phyloP scores from a whole-genome alignment of 495 filamentous ascomycete species.

The Pseudomonodictys pantanalensis region DNA sequence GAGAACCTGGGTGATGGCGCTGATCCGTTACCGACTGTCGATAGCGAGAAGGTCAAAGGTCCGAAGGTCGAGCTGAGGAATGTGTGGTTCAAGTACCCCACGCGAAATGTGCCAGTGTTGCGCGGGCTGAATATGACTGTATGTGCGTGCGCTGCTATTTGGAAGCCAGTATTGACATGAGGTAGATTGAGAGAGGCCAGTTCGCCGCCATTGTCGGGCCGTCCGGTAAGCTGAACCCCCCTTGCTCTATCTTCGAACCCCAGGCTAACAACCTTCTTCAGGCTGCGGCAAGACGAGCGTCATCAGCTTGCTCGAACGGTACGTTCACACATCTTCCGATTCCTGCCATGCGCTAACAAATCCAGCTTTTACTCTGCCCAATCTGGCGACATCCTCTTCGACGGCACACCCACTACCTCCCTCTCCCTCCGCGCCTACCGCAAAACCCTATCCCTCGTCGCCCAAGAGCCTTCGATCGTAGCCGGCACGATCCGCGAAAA shows the following conservation, averaged over 20 bases:
- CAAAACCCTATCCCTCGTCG: conserved; percentile 69
- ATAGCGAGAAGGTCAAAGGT: too few relatives aligned
- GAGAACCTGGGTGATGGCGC: too few relatives aligned
- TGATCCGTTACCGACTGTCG: too few relatives aligned
- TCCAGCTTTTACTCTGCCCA: conserved; percentile 32
- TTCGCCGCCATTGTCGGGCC: conserved; percentile 34
- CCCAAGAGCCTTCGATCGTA: conserved; percentile 81
- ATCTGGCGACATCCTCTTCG: conserved; percentile 16
- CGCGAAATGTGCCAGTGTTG: conserved; percentile 19
- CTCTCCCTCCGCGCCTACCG: conserved; percentile 79
- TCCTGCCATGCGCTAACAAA: too few relatives aligned
- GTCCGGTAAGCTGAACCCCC: too few relatives aligned
- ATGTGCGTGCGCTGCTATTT: too few relatives aligned
- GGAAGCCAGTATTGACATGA: too few relatives aligned
- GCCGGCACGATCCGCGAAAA: conserved; percentile 81
- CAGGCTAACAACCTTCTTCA: too few relatives aligned
- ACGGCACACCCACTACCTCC: conserved; percentile 55
- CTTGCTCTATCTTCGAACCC: too few relatives aligned
- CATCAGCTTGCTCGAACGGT: conserved; percentile 30
- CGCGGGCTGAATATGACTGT: conserved; percentile 15
- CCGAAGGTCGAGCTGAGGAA: conserved; percentile 26
- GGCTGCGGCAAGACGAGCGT: conserved; percentile 34
- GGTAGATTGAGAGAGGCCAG: conserved; percentile 30
- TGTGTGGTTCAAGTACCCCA: conserved; percentile 28
- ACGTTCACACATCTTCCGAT: too few relatives aligned